Percentiles rank a stretch among this genome's conserved stretches.
Conservation (phyloP, 208 protist species). For the Herpetomonas muscarum region DNA sequence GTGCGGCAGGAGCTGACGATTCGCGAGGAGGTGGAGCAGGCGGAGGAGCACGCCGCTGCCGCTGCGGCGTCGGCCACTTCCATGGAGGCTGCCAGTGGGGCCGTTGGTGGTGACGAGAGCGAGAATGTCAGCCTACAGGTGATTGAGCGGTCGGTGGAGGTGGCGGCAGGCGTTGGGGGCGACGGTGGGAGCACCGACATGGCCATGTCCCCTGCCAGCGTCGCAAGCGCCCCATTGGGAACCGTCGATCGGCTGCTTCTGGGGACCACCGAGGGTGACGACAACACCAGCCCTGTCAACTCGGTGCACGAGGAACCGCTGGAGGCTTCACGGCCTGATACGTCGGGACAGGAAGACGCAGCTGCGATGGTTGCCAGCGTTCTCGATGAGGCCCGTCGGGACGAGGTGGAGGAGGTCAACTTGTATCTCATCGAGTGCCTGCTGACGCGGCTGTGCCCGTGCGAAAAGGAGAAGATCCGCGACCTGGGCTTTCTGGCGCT, state of each 20-base stretch:
- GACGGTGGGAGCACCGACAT: too few relatives aligned
- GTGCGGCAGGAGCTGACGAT: neutral
- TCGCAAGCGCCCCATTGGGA: too few relatives aligned
- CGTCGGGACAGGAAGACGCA: neutral
- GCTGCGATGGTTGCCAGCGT: neutral
- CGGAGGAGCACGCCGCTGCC: neutral
- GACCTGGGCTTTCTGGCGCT: neutral
- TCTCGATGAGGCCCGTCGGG: neutral
- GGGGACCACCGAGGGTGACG: too few relatives aligned
- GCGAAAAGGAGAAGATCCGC: neutral
- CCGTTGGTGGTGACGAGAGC: neutral
- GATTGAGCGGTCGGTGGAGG: too few relatives aligned
- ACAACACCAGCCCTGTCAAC: too few relatives aligned
- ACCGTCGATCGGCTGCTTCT: too few relatives aligned
- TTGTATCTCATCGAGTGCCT: neutral
- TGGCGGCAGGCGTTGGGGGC: too few relatives aligned
- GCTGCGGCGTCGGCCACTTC: neutral
- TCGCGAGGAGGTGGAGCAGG: neutral
- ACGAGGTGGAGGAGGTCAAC: slow-evolving; percentile 2
- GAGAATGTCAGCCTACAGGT: too few relatives aligned
- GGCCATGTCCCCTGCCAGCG: too few relatives aligned
- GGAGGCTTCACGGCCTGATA: too few relatives aligned
- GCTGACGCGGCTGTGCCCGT: neutral
- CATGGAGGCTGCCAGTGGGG: neutral
- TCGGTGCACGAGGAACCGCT: too few relatives aligned